Base-by-base conservation (phyloP, 441 rosid genomes). In the Mallotus japonicus region DNA sequence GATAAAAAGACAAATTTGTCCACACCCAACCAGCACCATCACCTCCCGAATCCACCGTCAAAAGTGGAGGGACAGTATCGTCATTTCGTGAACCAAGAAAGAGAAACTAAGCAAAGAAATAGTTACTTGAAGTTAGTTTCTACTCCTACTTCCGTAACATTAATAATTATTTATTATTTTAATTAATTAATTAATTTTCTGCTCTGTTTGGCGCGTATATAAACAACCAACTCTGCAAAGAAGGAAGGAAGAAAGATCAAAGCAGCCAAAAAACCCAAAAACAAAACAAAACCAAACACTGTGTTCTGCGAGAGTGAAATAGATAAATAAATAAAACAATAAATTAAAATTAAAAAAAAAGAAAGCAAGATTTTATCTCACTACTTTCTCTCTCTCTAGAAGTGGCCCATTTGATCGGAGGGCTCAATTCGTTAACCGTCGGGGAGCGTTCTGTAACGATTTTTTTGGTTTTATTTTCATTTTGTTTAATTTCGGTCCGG, bases 171-270 rank as follows among this genome's bases (percentile, higher is more conserved):
- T 4, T 56, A 34, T 42, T 65, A 46, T 37, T 37, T 37, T 37
- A 37, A 37, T 37, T 37, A 44, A 12, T 20, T 20, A 46, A 64
- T 56, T 44, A 63, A 6, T 51, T 67, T 73, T 60, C 59, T 75
- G 28, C 70, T 68, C 62, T 68, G 71, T 85, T 87, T 88, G 95
- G 95, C 92, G 92, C 91, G 91, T 88, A 83, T 73, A 79, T 76
- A 86, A 84, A 78, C 92, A 80, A 79, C 76, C 86, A 75, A 73
- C 49, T 14, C 64, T 56, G 13, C 4, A 60, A 16, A 17, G 12
- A 15, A 65, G 60, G 40, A 37, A 22, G 34, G 55, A 42, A 32
- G 65, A n/a, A 54, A 60, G 73, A 76, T 15, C 57, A 42, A 74
- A 83, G 83, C 81, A 47, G 46, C 32, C 9, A 77, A 79, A 85